A percentile compares a stretch with the other conserved stretches of the same genome.
Conservation (phyloP, 2,329 filamentous ascomycete genomes). For the Ustilaginoidea virens region DNA sequence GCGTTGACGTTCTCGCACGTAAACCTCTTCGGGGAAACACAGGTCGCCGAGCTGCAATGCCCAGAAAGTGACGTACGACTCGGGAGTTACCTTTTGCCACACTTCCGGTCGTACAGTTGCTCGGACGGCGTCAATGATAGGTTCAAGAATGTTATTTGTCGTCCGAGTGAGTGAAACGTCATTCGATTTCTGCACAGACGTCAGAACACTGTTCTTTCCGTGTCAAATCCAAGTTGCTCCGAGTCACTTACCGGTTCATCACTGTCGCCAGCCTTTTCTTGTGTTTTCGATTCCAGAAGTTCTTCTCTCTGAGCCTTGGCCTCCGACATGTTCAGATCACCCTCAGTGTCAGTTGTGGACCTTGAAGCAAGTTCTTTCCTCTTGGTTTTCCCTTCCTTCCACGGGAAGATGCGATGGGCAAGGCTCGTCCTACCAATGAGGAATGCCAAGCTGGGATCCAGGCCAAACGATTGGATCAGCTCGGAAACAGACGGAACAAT, state of each 20-base stretch:
- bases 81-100: constrained; percentile 56
- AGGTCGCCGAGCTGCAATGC: constrained; percentile 73
- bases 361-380: constrained; percentile 13
- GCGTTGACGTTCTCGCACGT: constrained; percentile 58
- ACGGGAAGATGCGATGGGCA: constrained; percentile 42
- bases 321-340: constrained; percentile 38
- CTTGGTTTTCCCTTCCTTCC: constrained; percentile 17
- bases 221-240: too few species aligned
- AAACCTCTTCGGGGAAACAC: constrained; percentile 59
- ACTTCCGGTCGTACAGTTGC: constrained; percentile 43
- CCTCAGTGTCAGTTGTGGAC: constrained; percentile 31
- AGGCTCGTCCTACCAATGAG: constrained; percentile 66
- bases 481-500: constrained; percentile 60
- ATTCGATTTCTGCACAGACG: constrained; percentile 16
- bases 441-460: constrained; percentile 72
- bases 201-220: too few species aligned
- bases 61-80: constrained; percentile 89
- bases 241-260: constrained; percentile 18
- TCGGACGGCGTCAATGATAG: constrained; percentile 55
- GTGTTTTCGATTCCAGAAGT: constrained; percentile 11
- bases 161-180: constrained; percentile 17
- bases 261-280: constrained; percentile 11
- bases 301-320: constrained; percentile 14
- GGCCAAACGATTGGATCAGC: constrained; percentile 62
- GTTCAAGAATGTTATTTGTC: constrained; percentile 36